Evolutionary conservation across 805 yeast genomes (phyloP).

Genomic region (Nakazawaea holstii): DNA sequence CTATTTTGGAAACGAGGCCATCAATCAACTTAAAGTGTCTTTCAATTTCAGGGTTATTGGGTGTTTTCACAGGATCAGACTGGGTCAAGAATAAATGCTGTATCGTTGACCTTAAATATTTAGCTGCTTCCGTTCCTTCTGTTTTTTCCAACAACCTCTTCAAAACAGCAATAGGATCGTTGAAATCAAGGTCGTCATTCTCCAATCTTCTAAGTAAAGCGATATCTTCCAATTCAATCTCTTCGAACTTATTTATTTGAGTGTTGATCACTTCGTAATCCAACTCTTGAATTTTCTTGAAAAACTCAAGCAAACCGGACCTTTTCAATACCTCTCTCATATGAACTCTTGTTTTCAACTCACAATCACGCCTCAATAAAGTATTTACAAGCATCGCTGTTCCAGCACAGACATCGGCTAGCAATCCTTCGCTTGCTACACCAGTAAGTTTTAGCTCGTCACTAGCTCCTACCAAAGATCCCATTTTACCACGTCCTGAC

Average conservation of each 20-base stretch:
- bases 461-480: conserved; percentile 88
- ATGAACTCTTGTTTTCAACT: conserved; percentile 37
- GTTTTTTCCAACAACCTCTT: conserved; percentile 53
- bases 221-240: conserved; percentile 36
- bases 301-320: conserved; percentile 34
- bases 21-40: conserved; percentile 54
- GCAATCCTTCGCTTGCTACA: conserved; percentile 52
- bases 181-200: conserved; percentile 48
- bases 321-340: conserved; percentile 38
- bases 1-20: conserved; percentile 48
- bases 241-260: conserved; percentile 34
- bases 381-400: conserved; percentile 46
- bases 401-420: conserved; percentile 49
- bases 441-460: conserved; percentile 64
- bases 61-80: conserved; percentile 40
- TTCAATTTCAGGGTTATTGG: conserved; percentile 35
- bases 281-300: conserved; percentile 31
- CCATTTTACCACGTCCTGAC: conserved; percentile 79
- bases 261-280: conserved; percentile 36
- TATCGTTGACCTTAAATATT: conserved; percentile 53
- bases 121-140: conserved; percentile 53
- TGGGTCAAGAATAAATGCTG: conserved; percentile 57
- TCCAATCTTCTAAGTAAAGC: conserved; percentile 32
- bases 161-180: conserved; percentile 68
- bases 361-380: conserved; percentile 33